Evolutionary conservation across 2,329 filamentous ascomycete species (phyloP).

Genomic region (Herpotrichia juniperi): DNA sequence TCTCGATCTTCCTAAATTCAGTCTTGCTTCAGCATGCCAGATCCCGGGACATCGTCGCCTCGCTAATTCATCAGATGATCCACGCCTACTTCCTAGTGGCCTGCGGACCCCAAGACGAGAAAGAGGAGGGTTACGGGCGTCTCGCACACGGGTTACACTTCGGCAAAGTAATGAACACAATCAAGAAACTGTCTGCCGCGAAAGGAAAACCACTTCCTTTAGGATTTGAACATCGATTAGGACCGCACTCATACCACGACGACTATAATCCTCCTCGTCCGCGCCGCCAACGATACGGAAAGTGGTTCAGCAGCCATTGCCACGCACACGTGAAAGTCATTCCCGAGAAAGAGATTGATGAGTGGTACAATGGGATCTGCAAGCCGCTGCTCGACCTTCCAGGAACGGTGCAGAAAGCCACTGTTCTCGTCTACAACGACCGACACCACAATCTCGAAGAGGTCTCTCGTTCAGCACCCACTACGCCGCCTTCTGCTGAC

Average conservation of each 20-base stretch:
- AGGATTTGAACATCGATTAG: constrained; percentile 37
- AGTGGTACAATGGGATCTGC: constrained; percentile 42
- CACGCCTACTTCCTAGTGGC: constrained; percentile 53
- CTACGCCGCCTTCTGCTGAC: constrained; percentile 31
- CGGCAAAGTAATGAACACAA: constrained; percentile 46
- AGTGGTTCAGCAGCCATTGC: constrained; percentile 36
- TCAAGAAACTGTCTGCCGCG: constrained; percentile 39
- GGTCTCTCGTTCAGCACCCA: constrained; percentile 29
- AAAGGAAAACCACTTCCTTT: constrained; percentile 38
- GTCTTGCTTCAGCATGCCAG: constrained; percentile 26
- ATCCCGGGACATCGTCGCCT: constrained; percentile 43
- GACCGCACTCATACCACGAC: constrained; percentile 12
- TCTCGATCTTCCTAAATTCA: constrained; percentile 45
- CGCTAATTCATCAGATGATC: constrained; percentile 53
- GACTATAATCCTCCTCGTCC: constrained; percentile 12
- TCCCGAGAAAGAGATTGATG: constrained; percentile 29
- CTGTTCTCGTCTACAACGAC: constrained; percentile 39
- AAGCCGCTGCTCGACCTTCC: constrained; percentile 32
- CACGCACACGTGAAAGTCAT: constrained; percentile 18
- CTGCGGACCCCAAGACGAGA: constrained; percentile 44
- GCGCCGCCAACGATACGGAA: constrained; percentile 10
- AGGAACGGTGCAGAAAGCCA: constrained; percentile 15
- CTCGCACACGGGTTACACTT: constrained; percentile 48
- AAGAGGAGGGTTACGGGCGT: constrained; percentile 40
- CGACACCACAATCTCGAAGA: constrained; percentile 32